A percentile compares a stretch with the other conserved stretches of the same genome.
These are phyloP conservation scores for Gomphus bonarii DNA, from an alignment of 1,284 basidiomycete species.

Conservation along the genomic window DNA sequence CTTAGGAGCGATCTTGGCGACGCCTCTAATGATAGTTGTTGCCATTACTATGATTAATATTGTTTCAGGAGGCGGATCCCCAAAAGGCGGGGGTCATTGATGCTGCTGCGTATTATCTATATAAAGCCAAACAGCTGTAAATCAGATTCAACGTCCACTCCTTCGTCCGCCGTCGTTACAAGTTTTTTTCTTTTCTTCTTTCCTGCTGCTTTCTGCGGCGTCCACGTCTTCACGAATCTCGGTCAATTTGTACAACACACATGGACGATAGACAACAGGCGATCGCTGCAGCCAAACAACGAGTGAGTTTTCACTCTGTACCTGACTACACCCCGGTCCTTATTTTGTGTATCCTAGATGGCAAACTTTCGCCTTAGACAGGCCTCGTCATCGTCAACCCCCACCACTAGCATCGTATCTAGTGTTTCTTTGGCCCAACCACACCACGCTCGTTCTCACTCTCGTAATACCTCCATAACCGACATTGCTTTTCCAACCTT, in stretches of 20 bases:
- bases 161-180: conserved; percentile 1
- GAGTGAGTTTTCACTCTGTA: not conserved
- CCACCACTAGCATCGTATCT: not conserved
- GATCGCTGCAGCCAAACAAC: not conserved
- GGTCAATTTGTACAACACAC: conserved; percentile 2
- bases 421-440: conserved; percentile 12
- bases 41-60: not conserved
- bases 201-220: conserved; percentile 2
- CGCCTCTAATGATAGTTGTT: conserved; percentile 9
- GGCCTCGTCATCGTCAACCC: not conserved
- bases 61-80: not conserved
- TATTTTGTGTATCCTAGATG: not conserved
- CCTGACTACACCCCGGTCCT: not conserved
- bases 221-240: conserved; percentile 6
- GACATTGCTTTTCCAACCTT: conserved; percentile 26
- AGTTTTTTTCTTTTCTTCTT: not conserved
- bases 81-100: not conserved
- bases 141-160: not conserved
- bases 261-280: conserved; percentile 6
- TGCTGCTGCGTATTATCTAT: not conserved
- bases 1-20: conserved; percentile 31
- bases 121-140: conserved; percentile 2
- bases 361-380: conserved; percentile 8
- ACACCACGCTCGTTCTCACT: conserved; percentile 55
- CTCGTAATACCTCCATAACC: conserved; percentile 46